Percentiles rank a stretch among this genome's conserved stretches.
phyloP scores from a whole-genome alignment of 495 filamentous ascomycete species.

The Trichoderma gamsii region DNA sequence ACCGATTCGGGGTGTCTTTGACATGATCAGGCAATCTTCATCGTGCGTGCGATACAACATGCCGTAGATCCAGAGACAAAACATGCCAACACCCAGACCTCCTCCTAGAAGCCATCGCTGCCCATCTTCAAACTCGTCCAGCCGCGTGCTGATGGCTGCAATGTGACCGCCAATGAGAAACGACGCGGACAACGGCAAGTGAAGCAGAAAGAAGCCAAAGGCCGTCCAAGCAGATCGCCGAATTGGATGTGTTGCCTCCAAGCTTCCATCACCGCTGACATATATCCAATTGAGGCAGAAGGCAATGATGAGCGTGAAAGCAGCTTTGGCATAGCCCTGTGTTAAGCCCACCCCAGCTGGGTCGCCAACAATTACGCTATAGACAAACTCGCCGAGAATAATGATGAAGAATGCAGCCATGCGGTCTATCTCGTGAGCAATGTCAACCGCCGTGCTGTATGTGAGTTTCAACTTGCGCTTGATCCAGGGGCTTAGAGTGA shows the following conservation, averaged over 20 bases:
- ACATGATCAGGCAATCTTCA: not conserved
- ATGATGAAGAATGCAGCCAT: constrained; percentile 7
- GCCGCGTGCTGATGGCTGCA: not conserved
- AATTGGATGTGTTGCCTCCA: constrained; percentile 1
- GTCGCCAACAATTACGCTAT: not conserved
- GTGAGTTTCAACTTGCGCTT: not conserved
- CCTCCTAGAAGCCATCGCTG: not conserved
- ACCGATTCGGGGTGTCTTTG: not conserved
- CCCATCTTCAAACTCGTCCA: not conserved
- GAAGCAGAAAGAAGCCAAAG: constrained; percentile 1
- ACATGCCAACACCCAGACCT: not conserved
- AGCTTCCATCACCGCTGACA: constrained; percentile 1
- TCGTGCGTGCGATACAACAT: not conserved
- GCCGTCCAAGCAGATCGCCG: constrained; percentile 4
- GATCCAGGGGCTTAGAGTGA: not conserved
- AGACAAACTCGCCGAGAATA: not conserved
- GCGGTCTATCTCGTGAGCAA: not conserved
- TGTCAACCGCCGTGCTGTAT: not conserved
- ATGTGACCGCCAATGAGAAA: not conserved
- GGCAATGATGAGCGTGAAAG: not conserved
- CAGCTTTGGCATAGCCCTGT: not conserved
- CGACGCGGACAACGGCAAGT: not conserved
- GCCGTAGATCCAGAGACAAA: not conserved
- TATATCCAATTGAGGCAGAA: constrained; percentile 2
- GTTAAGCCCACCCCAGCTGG: not conserved